Base-by-base conservation (phyloP, 495 filamentous ascomycete species). In the Acidomyces sp. region DNA sequence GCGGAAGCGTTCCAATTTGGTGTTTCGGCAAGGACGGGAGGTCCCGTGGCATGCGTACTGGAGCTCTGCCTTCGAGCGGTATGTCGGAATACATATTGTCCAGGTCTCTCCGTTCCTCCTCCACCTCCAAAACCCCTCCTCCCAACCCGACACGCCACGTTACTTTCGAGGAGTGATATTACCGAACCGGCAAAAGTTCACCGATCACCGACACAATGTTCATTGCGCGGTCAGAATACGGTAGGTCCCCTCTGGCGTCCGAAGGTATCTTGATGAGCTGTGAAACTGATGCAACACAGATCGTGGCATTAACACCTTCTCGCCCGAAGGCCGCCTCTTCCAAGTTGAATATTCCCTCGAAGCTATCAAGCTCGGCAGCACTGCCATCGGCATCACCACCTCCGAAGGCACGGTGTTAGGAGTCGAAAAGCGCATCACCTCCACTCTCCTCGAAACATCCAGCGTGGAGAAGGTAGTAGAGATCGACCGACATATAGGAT, bases 321-420 rank as follows among this genome's bases (percentile, higher is more conserved):
- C 90, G 51, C 90, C 90, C 34, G 90, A 97, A 74, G 90, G 90
- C 55, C 90, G 90, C 68, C 81, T 97, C 62, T 97, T 97, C 77
- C 90, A 97, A 72, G 90, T 97, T 67, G 90, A 97, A 80, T 97
- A 97, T 75, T 96, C 92, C 43, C 82, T 97, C 48, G 90, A 97
- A 75, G 90, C 90, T 62, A 97, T 97, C 75, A 97, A 97, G 66
- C 85, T 96, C 54, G 90, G 90, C 55, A 90, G 82, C 41, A 97
- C 90, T 45, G 90, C 90, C 53, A 97, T 97, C 68, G 90, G 90
- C 56, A 85, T 97, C 48, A 84, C 90, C 49, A 97, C 90, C 30
- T 78, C 78, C 37, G 78, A 85, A 49, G 90, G 90, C 59, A 88
- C 95, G 32, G 80, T 96, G 56, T 76, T 97, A 12, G 90, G 92